Evolutionary conservation across 169 alveolate genomes (phyloP).

Genomic region (Plasmodium gonderi): DNA sequence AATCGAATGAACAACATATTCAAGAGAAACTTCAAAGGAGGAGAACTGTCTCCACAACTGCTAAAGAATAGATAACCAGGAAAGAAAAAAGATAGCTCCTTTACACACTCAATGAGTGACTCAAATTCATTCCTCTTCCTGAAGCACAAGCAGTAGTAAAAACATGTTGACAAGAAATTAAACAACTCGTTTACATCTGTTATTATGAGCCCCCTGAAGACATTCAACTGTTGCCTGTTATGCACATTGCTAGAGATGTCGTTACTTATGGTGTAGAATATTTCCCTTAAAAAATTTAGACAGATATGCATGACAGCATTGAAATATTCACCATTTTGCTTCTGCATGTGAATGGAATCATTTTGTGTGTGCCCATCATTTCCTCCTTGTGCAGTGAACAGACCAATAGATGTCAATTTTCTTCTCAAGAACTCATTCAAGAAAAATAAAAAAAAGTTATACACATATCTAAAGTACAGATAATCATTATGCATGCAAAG

Average conservation of each 20-base stretch:
- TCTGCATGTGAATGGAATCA: not conserved
- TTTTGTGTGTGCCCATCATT: not conserved
- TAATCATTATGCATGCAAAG: slow-evolving; percentile 42
- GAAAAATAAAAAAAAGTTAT: slow-evolving; percentile 28
- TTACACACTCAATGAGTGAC: slow-evolving; percentile 34
- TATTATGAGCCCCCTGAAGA: slow-evolving; percentile 7
- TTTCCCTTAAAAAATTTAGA: slow-evolving; percentile 45
- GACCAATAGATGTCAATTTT: not conserved
- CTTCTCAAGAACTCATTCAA: slow-evolving; percentile 3
- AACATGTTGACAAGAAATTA: slow-evolving; percentile 2
- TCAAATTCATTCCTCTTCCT: slow-evolving; percentile 21
- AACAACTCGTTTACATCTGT: slow-evolving; percentile 35
- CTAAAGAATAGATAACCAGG: slow-evolving; percentile 38
- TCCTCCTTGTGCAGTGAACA: not conserved
- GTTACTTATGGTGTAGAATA: slow-evolving; percentile 39
- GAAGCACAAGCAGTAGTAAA: slow-evolving; percentile 4
- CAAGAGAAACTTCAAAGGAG: slow-evolving; percentile 38
- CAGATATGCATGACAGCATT: slow-evolving; percentile 30
- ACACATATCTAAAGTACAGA: slow-evolving; percentile 37
- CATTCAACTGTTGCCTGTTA: slow-evolving; percentile 15
- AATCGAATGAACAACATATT: slow-evolving; percentile 3
- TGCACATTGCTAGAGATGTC: slow-evolving; percentile 6
- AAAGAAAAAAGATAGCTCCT: slow-evolving; percentile 58
- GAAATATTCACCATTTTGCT: not conserved
- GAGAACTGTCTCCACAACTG: not conserved